Evolutionary conservation across 2,329 filamentous ascomycete species (phyloP), one percentile per base, ranked within the genome.

Genomic region (Dryadomyces sulphureus): DNA sequence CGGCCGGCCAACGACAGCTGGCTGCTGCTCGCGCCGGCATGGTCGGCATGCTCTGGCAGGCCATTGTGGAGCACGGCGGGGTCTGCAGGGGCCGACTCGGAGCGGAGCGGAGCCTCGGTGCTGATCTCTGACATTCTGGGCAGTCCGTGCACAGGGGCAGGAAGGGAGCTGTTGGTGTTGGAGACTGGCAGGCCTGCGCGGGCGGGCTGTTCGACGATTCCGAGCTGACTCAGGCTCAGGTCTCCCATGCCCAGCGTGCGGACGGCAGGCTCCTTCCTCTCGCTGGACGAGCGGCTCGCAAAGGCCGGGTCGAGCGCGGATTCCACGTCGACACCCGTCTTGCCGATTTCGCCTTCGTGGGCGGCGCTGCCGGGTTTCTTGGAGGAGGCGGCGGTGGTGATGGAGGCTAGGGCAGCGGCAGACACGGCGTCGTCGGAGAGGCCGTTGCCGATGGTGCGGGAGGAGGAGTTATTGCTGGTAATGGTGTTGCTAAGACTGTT

Each of bases 221-320:
- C 90, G 38, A 96, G 69, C 57, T 94, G 86, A 56, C 85, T 88
- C 47, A 96, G 72, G 60, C 86, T 94, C 41, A 98, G 68, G 57
- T 95, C 85, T 5, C 92, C 92, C 56, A 78, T 79, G 12, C 92
- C 92, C 43, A 98, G 70, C 1, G 92, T 96, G 57, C 90, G 87
- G 2, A 95, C 75, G 1, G 92, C 88, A 12, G 80, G 77, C 54
- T 87, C 80, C 55, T 79, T 84, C 50, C 73, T 72, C 43, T 56
- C 58, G 43, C 64, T 58, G 21, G 64, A 61, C n/a, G 57, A 47
- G 11, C 65, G 63, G 11, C 63, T 65, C 9, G 61, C 57, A 3
- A 45, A 38, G 3, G 49, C 24, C 4, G 44, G 24, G 14, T 25
- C 49, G 14, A 46, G 42, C 12, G 64, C 60, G n/a, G 66, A 60